A percentile compares a stretch with the other conserved stretches of the same genome.
Evolutionary conservation across 345 rosid genomes (phyloP).

Genomic region (Eucalyptus camaldulensis): DNA sequence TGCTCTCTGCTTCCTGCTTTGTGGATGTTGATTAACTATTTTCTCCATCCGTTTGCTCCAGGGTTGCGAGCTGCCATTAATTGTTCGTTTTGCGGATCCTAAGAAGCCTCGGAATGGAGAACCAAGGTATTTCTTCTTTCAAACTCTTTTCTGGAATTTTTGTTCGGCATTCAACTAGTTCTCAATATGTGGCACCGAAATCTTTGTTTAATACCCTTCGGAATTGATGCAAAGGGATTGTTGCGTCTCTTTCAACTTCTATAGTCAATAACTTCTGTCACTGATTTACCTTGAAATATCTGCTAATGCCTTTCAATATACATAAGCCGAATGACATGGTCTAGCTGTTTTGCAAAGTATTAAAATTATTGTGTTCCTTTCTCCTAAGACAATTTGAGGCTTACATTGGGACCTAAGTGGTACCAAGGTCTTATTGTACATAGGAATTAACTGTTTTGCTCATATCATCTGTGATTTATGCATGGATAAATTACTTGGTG

Average conservation of each 20-base stretch:
- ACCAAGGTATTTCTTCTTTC: constrained; percentile 34
- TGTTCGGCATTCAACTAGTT: background rate
- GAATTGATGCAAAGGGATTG: background rate
- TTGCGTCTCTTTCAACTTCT: background rate
- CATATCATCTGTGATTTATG: background rate
- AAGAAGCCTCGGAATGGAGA: constrained; percentile 60
- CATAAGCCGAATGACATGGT: background rate
- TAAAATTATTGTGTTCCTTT: background rate
- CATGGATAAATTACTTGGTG: background rate
- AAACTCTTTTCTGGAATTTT: background rate
- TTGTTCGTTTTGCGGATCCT: constrained; percentile 75
- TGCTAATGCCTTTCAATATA: background rate
- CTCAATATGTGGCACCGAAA: background rate
- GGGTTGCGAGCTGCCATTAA: constrained; percentile 83
- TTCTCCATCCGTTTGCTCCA: constrained; percentile 8
- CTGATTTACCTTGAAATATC: background rate
- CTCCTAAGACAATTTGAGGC: background rate
- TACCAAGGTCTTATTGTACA: background rate
- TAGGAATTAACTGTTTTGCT: background rate
- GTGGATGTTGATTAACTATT: background rate
- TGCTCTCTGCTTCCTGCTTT: background rate
- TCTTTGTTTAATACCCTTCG: background rate
- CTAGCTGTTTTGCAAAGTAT: background rate
- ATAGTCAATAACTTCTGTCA: background rate
- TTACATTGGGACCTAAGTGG: background rate